Conservation (phyloP, 139 green algal species). For the Chlorella sp. region DNA sequence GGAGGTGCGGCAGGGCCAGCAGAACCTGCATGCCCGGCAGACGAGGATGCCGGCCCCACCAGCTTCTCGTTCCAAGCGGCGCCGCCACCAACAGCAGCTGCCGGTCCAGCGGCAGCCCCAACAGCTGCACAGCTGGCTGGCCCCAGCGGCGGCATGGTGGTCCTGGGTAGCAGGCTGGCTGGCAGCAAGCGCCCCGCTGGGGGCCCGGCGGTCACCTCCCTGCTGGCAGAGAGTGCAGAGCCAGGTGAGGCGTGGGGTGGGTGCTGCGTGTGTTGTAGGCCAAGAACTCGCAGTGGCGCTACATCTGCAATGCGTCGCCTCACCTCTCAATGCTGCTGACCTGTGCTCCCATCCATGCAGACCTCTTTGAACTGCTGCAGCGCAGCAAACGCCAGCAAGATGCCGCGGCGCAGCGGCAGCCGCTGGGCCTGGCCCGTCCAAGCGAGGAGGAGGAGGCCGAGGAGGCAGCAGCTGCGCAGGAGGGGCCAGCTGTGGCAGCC, state of each 20-base stretch:
- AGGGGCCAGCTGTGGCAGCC: not conserved
- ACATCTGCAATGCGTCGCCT: not conserved
- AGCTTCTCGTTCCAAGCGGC: no score
- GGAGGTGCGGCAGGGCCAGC: not conserved
- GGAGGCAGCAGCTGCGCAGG: not conserved
- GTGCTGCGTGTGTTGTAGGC: no score
- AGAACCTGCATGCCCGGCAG: not conserved
- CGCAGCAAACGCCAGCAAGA: conserved; percentile 5
- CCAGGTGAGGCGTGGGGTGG: not conserved
- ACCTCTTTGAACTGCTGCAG: conserved; percentile 8
- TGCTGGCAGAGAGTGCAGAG: not conserved
- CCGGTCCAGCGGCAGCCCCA: not conserved
- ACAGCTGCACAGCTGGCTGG: not conserved
- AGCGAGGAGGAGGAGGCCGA: not conserved
- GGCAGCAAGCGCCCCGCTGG: not conserved
- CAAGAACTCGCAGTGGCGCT: no score
- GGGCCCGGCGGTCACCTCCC: no score
- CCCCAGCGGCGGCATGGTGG: not conserved
- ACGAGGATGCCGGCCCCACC: no score
- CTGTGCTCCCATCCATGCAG: not conserved
- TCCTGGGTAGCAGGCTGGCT: not conserved
- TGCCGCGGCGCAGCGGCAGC: not conserved
- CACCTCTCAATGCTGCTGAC: not conserved
- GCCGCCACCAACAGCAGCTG: not conserved
- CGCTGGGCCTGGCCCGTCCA: not conserved